Percentiles rank a stretch among this genome's conserved stretches.
phyloP scores from a whole-genome alignment of 2,329 filamentous ascomycete genomes.

The Ramularia collo-cygni region DNA sequence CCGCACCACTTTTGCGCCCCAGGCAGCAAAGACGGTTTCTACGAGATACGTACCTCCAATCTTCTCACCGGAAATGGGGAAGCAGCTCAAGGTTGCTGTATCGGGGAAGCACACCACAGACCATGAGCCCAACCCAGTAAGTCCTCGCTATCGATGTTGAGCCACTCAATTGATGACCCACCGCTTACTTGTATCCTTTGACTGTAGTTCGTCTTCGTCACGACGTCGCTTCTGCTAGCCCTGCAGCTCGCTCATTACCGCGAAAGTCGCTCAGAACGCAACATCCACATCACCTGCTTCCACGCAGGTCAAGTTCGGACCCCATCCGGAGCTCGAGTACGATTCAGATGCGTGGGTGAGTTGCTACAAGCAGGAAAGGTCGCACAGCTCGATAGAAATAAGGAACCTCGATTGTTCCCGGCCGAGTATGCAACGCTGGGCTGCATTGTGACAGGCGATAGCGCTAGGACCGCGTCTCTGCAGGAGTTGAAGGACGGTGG shows the following conservation, averaged over 20 bases:
- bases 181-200: no score
- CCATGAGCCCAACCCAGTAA: neutral
- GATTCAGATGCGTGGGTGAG: constrained; percentile 2
- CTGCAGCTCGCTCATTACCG: constrained; percentile 5
- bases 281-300: constrained; percentile 7
- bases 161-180: no score
- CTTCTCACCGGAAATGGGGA: neutral
- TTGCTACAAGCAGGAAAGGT: constrained; percentile 1
- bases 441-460: constrained; percentile 3
- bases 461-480: constrained; percentile 2
- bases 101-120: constrained; percentile 4
- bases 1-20: constrained; percentile 4
- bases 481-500: constrained; percentile 3
- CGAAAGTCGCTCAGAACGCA: constrained; percentile 1
- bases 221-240: constrained; percentile 10
- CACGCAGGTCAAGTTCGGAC: constrained; percentile 1
- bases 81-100: constrained; percentile 6
- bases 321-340: neutral
- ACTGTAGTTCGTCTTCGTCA: constrained; percentile 8
- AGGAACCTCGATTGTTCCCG: constrained; percentile 1
- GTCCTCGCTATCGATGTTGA: no score
- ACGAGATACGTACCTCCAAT: neutral
- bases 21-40: constrained; percentile 1
- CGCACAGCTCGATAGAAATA: constrained; percentile 1
- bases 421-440: constrained; percentile 6